Evolutionary conservation across 169 alveolate species (phyloP).

Genomic region (Besnoitia besnoiti): DNA sequence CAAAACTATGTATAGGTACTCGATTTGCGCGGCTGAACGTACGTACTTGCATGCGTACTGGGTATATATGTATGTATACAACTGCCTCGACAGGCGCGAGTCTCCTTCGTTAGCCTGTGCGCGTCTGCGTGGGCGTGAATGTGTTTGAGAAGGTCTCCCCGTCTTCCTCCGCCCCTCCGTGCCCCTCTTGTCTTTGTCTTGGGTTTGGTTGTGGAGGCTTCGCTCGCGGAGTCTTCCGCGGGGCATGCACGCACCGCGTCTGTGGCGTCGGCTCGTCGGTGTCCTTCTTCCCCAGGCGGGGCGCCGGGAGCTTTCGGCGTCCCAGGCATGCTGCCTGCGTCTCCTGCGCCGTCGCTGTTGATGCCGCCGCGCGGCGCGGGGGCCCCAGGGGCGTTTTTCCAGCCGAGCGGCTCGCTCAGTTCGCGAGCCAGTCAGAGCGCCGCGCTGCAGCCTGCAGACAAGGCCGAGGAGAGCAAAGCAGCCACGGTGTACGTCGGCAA

Average conservation of each 20-base stretch:
- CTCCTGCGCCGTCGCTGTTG: not conserved
- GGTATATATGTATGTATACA: constrained; percentile 18
- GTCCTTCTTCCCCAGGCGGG: too few relatives aligned
- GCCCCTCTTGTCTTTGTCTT: too few relatives aligned
- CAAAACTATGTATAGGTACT: not conserved
- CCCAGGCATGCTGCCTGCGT: not conserved
- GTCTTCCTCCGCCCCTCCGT: not conserved
- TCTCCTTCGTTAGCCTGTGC: not conserved
- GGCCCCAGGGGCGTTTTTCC: not conserved
- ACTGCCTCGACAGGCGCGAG: not conserved
- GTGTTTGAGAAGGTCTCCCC: not conserved
- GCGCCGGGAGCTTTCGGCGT: not conserved
- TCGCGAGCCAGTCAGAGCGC: not conserved
- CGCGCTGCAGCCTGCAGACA: not conserved
- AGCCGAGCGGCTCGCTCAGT: not conserved
- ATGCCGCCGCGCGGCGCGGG: not conserved
- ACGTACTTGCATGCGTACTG: not conserved
- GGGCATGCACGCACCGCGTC: too few relatives aligned
- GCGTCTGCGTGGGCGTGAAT: not conserved
- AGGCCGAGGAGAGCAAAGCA: not conserved
- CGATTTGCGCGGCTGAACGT: not conserved
- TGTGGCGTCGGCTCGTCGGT: too few relatives aligned
- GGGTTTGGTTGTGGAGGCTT: too few relatives aligned
- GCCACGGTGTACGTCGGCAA: constrained; percentile 33
- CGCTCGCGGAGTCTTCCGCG: too few relatives aligned